Base-by-base conservation (phyloP, 1,284 basidiomycete genomes). In the Malassezia psittaci region DNA sequence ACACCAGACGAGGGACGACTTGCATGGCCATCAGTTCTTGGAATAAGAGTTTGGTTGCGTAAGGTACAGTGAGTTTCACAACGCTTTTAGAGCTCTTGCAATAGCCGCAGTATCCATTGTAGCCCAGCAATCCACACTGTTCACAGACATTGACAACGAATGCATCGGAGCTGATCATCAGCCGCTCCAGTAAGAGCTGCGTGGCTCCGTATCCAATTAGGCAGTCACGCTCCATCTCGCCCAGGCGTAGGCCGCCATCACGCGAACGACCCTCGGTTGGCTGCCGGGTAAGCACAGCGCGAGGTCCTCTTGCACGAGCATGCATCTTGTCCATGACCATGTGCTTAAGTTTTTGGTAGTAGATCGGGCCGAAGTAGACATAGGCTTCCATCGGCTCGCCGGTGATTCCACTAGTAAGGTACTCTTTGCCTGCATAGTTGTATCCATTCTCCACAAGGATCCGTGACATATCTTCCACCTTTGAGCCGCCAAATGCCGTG, bases 271-370 rank as follows among this genome's bases (percentile, higher is more conserved):
- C 94, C 78, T 99, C 94, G 1, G 94, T 98, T 1, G 94, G 94
- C 76, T 99, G 94, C 33, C 94, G 85, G 2, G 94, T 99, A 47
- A 98, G 79, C 13, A 91, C 93, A 5, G 94, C 94, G 66, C 91
- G 85, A 38, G 94, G 94, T 19, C 94, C 94, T 61, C 94, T 85
- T 62, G 72, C 70, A 18, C 72, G 64, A 2, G 94, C 94, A 70
- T 98, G 94, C 94, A 98, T 98, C 81, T 99, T 98, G 79, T 96
- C 91, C 84, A 94, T 88, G 59, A 96, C 91, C 75, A 77, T 77
- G 58, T 77, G 76, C 63, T 77, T 77, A 36, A 77, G 67, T 42
- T 76, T 71, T 61, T 77, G 93, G 77, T 96, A 96, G 78, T 94
- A 96, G 69, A 96, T 98, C 29, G 94, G 94, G 9, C 93, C 93